These are phyloP conservation scores for Hapsidospora chrysogenum DNA, from an alignment of 495 filamentous ascomycete species.

Conservation along the genomic window DNA sequence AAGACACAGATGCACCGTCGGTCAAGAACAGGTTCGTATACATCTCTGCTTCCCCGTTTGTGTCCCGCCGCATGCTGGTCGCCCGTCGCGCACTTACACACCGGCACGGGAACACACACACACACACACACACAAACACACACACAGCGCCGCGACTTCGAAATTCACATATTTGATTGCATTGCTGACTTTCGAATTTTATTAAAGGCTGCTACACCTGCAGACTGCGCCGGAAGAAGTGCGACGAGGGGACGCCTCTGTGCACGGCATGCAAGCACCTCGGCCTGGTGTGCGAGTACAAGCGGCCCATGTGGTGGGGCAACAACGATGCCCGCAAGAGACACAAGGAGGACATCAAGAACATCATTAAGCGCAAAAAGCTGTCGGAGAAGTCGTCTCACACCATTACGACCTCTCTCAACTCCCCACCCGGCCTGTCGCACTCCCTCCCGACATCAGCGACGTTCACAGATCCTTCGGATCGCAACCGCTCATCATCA, in stretches of 20 bases:
- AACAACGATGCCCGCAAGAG: slow-evolving; percentile 68
- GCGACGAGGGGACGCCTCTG: slow-evolving; percentile 75
- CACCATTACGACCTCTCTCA: slow-evolving; percentile 33
- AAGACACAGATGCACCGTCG: slow-evolving; percentile 76
- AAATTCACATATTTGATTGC: background rate
- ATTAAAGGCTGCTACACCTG: slow-evolving; percentile 86
- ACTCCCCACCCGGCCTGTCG: slow-evolving; percentile 62
- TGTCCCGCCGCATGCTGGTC: too few species aligned
- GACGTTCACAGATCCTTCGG: slow-evolving; percentile 55
- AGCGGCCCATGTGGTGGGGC: slow-evolving; percentile 92
- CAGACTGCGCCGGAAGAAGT: slow-evolving; percentile 90
- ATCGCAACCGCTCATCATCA: slow-evolving; percentile 54
- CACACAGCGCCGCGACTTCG: too few species aligned
- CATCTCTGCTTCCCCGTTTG: slow-evolving; percentile 4
- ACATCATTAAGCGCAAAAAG: slow-evolving; percentile 94
- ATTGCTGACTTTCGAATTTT: background rate
- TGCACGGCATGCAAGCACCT: slow-evolving; percentile 86
- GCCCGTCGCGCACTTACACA: too few species aligned
- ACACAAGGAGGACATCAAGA: slow-evolving; percentile 92
- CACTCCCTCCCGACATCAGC: slow-evolving; percentile 71
- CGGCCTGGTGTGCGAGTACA: slow-evolving; percentile 80
- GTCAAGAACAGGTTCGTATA: slow-evolving; percentile 71
- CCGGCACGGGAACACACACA: too few species aligned
- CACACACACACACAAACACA: too few species aligned
- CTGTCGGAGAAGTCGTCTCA: slow-evolving; percentile 64